A percentile compares a stretch with the other conserved stretches of the same genome.
Conservation (phyloP, 1,139 yeast genomes). For the Magnusiomyces tetraspermus region DNA sequence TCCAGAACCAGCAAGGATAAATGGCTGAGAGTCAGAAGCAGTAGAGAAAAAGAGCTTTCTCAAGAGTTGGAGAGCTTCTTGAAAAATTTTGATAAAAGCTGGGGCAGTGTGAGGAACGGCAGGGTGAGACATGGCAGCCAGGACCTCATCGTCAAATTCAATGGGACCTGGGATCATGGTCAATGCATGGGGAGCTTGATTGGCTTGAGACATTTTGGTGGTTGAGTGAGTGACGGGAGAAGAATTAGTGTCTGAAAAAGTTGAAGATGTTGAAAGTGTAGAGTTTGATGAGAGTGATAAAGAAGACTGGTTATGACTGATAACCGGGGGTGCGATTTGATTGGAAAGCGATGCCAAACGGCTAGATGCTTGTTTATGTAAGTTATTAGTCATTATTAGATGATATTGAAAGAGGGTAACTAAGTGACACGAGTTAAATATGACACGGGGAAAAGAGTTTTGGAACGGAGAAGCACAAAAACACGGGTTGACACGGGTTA, state of each 20-base stretch:
- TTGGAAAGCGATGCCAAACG: not conserved
- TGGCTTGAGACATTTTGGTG: conserved; percentile 9
- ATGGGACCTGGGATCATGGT: conserved; percentile 92
- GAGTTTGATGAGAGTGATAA: not conserved
- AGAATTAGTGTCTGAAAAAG: no score
- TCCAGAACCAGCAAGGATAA: conserved; percentile 83
- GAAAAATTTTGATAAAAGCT: conserved; percentile 69
- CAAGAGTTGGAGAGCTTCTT: conserved; percentile 53
- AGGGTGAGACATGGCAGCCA: conserved; percentile 74
- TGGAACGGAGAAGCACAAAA: no score
- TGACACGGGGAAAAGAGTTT: no score
- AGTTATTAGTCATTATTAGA: not conserved
- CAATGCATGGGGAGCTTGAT: conserved; percentile 36
- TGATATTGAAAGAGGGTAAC: no score
- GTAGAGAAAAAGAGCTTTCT: conserved; percentile 67
- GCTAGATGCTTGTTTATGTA: not conserved
- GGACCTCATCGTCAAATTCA: conserved; percentile 74
- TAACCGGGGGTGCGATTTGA: not conserved
- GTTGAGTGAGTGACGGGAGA: no score
- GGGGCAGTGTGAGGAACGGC: conserved; percentile 90
- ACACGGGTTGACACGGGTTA: no score
- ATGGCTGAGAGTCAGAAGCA: conserved; percentile 59
- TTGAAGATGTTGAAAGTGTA: not conserved
- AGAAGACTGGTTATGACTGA: not conserved
- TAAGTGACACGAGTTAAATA: no score